Evolutionary conservation across 2,329 filamentous ascomycete genomes (phyloP), one percentile per base, ranked within the genome.

Genomic region (Colletotrichum eleusines): DNA sequence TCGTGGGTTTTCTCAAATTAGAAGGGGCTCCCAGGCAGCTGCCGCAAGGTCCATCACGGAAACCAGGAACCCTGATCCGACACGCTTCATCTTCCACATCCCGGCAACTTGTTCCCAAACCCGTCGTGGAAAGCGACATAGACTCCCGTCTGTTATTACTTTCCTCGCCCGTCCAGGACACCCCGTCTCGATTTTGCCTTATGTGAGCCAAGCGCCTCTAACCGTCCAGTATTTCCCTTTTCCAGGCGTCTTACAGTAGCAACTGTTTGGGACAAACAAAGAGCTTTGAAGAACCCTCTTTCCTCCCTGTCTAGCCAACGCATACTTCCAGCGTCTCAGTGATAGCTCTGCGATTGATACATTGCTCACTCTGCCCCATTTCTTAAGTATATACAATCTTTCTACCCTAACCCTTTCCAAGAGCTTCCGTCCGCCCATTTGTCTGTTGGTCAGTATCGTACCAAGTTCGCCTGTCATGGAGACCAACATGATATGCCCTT

Each of bases 401-500:
- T 33, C 33, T 11, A 40, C n/a, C 26, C 46, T 31, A 20, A 35
- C 7, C 7, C 33, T 40, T 35, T 44, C 26, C 20, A 12, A 4
- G 23, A 31, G 20, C 35, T 44, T 40, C 38, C 46, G 57, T 14
- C 60, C 38, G 46, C 28, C 35, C 54, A 18, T 18, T 35, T 63
- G 44, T 42, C 31, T 66, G n/a, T 53, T 57, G 18, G 53, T 38
- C 57, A 23, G 38, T 12, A 23, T 38, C 40, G 16, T 51, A 31
- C n/a, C 23, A 35, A 26, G 59, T 16, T 57, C 28, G 53, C 48
- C 57, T 48, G 26, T n/a, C 42, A 68, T 73, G 59, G 46, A 53
- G n/a, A 60, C 60, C 23, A 62, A 8, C 26, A 67, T 59, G 38
- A 35, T 55, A 12, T 80, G 81, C 58, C 81, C 81, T 2, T 83